A percentile compares a stretch with the other conserved stretches of the same genome.
These are phyloP conservation scores for Tricholoma hemisulphureum DNA, from an alignment of 768 basidiomycete species.

Conservation along the genomic window DNA sequence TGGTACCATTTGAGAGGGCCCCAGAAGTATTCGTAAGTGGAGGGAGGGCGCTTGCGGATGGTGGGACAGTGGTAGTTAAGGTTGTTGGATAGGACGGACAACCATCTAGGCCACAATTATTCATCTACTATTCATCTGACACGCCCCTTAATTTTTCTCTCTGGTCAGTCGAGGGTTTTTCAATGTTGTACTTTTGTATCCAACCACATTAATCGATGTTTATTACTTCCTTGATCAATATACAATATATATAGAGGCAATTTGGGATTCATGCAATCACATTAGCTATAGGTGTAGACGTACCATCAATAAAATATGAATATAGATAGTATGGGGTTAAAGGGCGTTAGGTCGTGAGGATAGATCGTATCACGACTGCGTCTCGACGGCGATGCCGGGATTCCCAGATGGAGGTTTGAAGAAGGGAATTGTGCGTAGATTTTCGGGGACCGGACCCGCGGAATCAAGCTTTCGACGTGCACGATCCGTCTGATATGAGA, in stretches of 20 bases:
- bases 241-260: no score
- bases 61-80: slow-evolving; percentile 45
- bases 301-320: background rate
- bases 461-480: slow-evolving; percentile 61
- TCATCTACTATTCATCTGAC: background rate
- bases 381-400: slow-evolving; percentile 42
- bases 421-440: slow-evolving; percentile 74
- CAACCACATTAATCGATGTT: no score
- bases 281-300: no score
- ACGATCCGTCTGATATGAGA: slow-evolving; percentile 55
- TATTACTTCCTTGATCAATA: no score
- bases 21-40: slow-evolving; percentile 48
- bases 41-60: slow-evolving; percentile 35
- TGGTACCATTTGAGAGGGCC: slow-evolving; percentile 55
- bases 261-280: no score
- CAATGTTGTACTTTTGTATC: no score
- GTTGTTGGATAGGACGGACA: slow-evolving; percentile 32
- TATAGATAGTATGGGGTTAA: background rate
- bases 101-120: background rate
- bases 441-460: slow-evolving; percentile 58
- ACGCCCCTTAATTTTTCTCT: background rate
- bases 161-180: no score
- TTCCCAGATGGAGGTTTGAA: slow-evolving; percentile 51
- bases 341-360: background rate
- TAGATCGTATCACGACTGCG: slow-evolving; percentile 26